Conservation (phyloP, 2,329 filamentous ascomycete species). For the Aspergillus puulaauensis region DNA sequence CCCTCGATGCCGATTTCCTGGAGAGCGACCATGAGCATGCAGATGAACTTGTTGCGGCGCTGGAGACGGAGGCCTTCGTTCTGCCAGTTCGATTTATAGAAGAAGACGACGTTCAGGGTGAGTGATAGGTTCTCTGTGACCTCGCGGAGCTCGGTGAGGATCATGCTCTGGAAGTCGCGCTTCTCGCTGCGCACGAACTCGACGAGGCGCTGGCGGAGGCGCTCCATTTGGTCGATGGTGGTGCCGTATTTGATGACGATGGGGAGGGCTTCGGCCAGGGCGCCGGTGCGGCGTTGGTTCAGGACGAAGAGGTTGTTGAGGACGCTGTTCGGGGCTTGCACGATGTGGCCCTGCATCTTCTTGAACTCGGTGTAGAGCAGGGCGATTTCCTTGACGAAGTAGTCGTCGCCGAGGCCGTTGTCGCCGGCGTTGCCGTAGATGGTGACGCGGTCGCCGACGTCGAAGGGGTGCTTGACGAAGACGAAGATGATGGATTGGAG, state of each 20-base stretch:
- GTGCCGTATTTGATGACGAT: constrained; percentile 89
- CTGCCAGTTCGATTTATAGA: constrained; percentile 97
- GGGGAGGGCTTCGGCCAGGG: constrained; percentile 80
- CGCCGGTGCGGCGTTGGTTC: constrained; percentile 87
- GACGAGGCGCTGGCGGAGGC: constrained; percentile 74
- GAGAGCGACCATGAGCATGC: constrained; percentile 84
- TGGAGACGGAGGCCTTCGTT: constrained; percentile 88
- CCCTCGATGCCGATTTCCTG: constrained; percentile 81
- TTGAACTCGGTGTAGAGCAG: constrained; percentile 96
- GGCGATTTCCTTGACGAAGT: constrained; percentile 93
- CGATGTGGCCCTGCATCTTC: constrained; percentile 96
- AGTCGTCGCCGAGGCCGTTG: constrained; percentile 79
- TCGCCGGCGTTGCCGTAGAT: constrained; percentile 87
- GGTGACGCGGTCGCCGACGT: constrained; percentile 89
- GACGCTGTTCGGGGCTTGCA: constrained; percentile 92
- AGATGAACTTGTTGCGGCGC: constrained; percentile 91
- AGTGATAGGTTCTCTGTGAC: constrained; percentile 82
- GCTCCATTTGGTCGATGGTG: constrained; percentile 76
- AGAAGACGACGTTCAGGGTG: constrained; percentile 89
- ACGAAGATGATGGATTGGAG: constrained; percentile 92
- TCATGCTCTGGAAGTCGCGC: constrained; percentile 82
- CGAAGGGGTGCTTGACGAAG: constrained; percentile 95
- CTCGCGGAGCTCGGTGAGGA: constrained; percentile 78
- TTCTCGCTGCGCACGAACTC: constrained; percentile 84
- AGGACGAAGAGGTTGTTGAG: constrained; percentile 92